phyloP scores from a whole-genome alignment of 176 grass and related monocot species.

The Carex kokanica region DNA sequence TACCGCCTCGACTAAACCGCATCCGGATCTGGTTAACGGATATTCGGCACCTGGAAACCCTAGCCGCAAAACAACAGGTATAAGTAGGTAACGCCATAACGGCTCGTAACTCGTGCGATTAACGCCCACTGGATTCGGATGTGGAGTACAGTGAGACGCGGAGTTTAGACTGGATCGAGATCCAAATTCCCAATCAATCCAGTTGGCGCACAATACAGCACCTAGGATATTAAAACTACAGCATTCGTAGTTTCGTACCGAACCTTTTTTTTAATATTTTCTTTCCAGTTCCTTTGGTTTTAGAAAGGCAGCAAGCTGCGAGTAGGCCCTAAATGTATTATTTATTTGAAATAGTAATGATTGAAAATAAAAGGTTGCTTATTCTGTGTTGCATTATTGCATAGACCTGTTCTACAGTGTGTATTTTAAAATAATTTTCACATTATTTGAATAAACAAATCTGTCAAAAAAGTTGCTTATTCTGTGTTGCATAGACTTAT shows the following conservation, averaged over 20 bases:
- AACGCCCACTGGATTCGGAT: background rate
- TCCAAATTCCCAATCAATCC: background rate
- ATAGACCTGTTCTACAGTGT: background rate
- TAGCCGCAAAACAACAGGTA: conserved; percentile 9
- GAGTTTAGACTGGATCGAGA: background rate
- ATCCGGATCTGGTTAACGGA: background rate
- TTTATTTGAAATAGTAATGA: background rate
- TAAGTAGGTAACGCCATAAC: background rate
- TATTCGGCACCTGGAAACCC: background rate
- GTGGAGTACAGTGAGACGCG: background rate
- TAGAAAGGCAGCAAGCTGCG: background rate
- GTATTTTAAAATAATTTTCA: background rate
- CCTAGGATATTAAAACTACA: background rate
- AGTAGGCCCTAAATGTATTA: background rate
- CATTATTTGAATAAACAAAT: background rate
- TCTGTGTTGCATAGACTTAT: too few species aligned
- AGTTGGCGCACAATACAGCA: background rate
- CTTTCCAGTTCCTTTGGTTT: conserved; percentile 1
- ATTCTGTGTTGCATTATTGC: background rate
- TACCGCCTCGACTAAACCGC: background rate
- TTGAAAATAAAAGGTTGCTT: background rate
- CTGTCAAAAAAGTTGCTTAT: background rate
- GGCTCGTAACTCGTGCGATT: background rate
- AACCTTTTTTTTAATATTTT: background rate
- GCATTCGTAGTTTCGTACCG: background rate